phyloP scores from a whole-genome alignment of 2,329 filamentous ascomycete genomes.

The Xylaria sp. region DNA sequence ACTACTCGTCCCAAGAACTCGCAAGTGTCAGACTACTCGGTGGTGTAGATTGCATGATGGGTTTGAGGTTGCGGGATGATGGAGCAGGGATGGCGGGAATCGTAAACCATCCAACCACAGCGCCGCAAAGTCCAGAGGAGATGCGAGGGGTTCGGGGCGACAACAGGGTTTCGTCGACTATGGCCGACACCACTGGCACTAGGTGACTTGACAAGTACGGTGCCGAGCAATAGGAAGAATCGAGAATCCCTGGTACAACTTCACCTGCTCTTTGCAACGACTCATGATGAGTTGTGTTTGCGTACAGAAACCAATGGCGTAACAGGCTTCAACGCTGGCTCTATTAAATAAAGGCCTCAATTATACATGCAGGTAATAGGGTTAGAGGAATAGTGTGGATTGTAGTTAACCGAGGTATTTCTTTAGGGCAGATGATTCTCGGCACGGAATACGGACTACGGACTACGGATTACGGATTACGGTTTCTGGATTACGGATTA shows the following conservation, averaged over 20 bases:
- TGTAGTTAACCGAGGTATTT: not conserved
- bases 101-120: constrained; percentile 42
- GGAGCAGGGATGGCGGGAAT: constrained; percentile 26
- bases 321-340: too few relatives aligned
- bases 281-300: too few relatives aligned
- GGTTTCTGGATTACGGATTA: not conserved
- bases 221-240: constrained; percentile 7
- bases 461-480: not conserved
- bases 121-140: constrained; percentile 9
- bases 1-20: not conserved
- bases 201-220: not conserved
- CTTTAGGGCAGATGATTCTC: not conserved
- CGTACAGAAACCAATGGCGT: too few relatives aligned
- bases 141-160: constrained; percentile 5
- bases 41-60: constrained; percentile 16
- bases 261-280: not conserved
- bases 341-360: too few relatives aligned
- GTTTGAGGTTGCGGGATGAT: constrained; percentile 23
- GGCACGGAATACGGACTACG: not conserved
- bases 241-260: constrained; percentile 9
- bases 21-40: constrained; percentile 6
- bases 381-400: too few relatives aligned
- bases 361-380: too few relatives aligned
- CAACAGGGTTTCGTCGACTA: constrained; percentile 2
- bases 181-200: not conserved